These are phyloP conservation scores for Dendrostoma leiphaemia DNA, from an alignment of 2,329 filamentous ascomycete species.

Conservation along the genomic window DNA sequence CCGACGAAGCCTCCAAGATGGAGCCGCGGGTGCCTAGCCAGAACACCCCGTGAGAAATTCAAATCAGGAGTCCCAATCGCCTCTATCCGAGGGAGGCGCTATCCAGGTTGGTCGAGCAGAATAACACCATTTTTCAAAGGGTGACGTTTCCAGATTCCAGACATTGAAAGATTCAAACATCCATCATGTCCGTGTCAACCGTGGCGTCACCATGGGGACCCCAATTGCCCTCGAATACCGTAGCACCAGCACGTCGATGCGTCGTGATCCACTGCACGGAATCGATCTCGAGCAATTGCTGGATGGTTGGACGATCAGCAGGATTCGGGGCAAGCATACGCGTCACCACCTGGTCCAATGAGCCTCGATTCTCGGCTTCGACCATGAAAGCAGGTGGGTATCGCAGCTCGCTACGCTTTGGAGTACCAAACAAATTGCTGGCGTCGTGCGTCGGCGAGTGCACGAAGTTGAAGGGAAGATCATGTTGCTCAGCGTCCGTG, in stretches of 20 bases:
- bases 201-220: conserved; percentile 65
- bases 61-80: conserved; percentile 20
- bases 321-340: conserved; percentile 86
- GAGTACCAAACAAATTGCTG: conserved; percentile 43
- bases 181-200: conserved; percentile 58
- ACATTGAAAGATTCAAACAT: conserved; percentile 41
- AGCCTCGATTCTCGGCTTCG: conserved; percentile 67
- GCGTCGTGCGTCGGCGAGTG: conserved; percentile 29
- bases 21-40: conserved; percentile 23
- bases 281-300: conserved; percentile 69
- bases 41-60: conserved; percentile 22
- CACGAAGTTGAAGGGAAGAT: conserved; percentile 24
- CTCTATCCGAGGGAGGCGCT: conserved; percentile 23
- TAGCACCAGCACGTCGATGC: conserved; percentile 82
- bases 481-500: not conserved
- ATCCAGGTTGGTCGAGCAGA: conserved; percentile 33
- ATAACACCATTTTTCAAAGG: conserved; percentile 21
- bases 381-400: conserved; percentile 86
- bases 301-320: conserved; percentile 67
- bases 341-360: conserved; percentile 78
- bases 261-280: conserved; percentile 78
- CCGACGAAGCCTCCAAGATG: conserved; percentile 2
- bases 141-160: conserved; percentile 21
- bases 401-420: conserved; percentile 48
- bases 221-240: conserved; percentile 94